Evolutionary conservation across 495 filamentous ascomycete genomes (phyloP).

Genomic region (Hapsidospora chrysogenum): DNA sequence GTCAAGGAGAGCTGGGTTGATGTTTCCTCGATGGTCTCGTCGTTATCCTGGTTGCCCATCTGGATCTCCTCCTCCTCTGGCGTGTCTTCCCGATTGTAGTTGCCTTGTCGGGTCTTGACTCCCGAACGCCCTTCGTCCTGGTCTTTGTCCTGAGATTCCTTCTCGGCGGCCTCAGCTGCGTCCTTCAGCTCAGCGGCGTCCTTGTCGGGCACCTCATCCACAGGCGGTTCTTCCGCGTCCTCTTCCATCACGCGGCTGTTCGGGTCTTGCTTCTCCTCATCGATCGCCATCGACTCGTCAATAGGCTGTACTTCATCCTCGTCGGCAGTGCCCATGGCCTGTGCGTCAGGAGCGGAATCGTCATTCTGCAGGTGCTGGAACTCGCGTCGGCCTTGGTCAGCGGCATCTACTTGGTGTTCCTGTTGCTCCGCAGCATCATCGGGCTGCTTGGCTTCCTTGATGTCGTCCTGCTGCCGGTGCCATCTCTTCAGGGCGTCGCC

Average conservation of each 20-base stretch:
- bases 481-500: slow-evolving; percentile 87
- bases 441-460: slow-evolving; percentile 45
- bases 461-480: slow-evolving; percentile 71
- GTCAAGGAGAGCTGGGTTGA: slow-evolving; percentile 58
- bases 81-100: slow-evolving; percentile 15
- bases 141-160: slow-evolving; percentile 28
- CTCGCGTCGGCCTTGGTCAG: slow-evolving; percentile 24
- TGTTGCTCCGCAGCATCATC: slow-evolving; percentile 21
- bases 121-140: slow-evolving; percentile 23
- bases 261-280: slow-evolving; percentile 46
- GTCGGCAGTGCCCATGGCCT: slow-evolving; percentile 77
- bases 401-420: slow-evolving; percentile 35
- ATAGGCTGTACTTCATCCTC: slow-evolving; percentile 72
- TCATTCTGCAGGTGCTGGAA: slow-evolving; percentile 86
- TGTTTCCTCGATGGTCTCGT: slow-evolving; percentile 51
- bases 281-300: slow-evolving; percentile 71
- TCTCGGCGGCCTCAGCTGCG: slow-evolving; percentile 19
- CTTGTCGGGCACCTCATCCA: slow-evolving; percentile 31
- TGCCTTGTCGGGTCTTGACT: slow-evolving; percentile 31
- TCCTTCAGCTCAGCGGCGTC: slow-evolving; percentile 41
- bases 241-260: slow-evolving; percentile 25
- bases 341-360: slow-evolving; percentile 60
- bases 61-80: slow-evolving; percentile 16
- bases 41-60: slow-evolving; percentile 12
- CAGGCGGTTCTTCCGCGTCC: slow-evolving; percentile 37